A percentile compares a stretch with the other conserved stretches of the same genome.
These are phyloP conservation scores for Solanum hybrid DNA, from an alignment of 305 asterid species.

Conservation along the genomic window DNA sequence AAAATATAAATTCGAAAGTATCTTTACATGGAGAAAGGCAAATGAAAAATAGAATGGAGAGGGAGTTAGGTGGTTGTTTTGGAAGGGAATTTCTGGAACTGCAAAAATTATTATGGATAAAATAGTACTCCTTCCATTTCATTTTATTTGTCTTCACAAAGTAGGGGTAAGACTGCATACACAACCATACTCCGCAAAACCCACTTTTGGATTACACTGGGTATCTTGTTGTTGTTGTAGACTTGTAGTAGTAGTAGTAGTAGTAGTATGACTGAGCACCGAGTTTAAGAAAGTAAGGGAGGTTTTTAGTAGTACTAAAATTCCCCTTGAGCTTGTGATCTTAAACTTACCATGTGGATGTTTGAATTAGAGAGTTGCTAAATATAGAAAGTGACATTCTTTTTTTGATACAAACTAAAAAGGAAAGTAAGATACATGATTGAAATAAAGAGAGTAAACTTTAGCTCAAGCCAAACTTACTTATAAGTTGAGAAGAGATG, in stretches of 20 bases:
- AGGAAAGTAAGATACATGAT: neutral
- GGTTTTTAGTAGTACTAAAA: neutral
- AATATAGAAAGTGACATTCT: neutral
- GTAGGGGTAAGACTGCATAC: neutral
- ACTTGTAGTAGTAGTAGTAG: neutral
- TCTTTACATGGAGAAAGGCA: neutral
- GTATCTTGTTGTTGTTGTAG: neutral
- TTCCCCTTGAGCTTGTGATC: neutral
- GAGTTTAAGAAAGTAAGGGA: neutral
- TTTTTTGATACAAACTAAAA: neutral
- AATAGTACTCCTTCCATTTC: neutral
- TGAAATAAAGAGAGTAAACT: neutral
- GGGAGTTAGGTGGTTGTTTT: neutral
- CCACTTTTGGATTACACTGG: neutral
- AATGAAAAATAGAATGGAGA: neutral
- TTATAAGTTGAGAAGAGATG: neutral
- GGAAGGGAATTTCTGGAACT: neutral
- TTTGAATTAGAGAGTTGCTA: neutral
- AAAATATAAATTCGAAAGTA: neutral
- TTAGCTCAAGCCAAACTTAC: neutral
- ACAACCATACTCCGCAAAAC: neutral
- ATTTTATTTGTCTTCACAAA: neutral
- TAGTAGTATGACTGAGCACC: neutral
- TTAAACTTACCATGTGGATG: neutral
- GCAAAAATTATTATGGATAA: neutral